Evolutionary conservation across 257 asterid genomes (phyloP), one percentile per base, ranked within the genome.

Genomic region (Scutellaria galericulata): DNA sequence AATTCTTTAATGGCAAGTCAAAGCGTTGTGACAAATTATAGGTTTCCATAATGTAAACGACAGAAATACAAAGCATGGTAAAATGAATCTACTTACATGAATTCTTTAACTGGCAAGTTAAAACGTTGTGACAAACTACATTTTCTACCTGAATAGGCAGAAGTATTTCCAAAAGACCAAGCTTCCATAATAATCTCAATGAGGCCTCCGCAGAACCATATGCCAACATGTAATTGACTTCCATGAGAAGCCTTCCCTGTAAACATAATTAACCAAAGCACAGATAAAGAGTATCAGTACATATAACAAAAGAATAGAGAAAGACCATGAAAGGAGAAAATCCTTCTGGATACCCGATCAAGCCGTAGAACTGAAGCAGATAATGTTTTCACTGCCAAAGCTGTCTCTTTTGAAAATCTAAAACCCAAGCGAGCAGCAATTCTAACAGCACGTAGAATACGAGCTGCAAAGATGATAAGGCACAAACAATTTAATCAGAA

Each of bases 191-290:
- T 73, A 88, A 69, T 80, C 97, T 89, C 66, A 91, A 72, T 8
- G 97, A 91, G 71, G 95, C 89, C 84, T 89, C 97, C 0, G 92
- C 95, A 18, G 97, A 89, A 41, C 97, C 97, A 85, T 86, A 89
- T 22, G 96, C 97, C 83, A 91, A 59, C 97, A 91, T 91, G 86
- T 87, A 89, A 65, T 91, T 91, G 78, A 91, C 92, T 86, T 91
- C 97, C 97, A 91, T 89, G 63, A 91, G 89, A 71, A 91, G 87
- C 84, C 97, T 89, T 70, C 93, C 93, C 97, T 91, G 75, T 14
- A 63, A 44, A 75, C 14, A 70, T 22, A 22, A 67, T 64, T 27
- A 65, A 61, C 24, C 53, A 39, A 45, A 27, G 66, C 66, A 63
- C 9, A 66, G 63, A 44, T 6, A 11, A 39, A 27, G n/a, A 52